Base-by-base conservation (phyloP, 2,329 filamentous ascomycete species). In the Alternaria longipes region DNA sequence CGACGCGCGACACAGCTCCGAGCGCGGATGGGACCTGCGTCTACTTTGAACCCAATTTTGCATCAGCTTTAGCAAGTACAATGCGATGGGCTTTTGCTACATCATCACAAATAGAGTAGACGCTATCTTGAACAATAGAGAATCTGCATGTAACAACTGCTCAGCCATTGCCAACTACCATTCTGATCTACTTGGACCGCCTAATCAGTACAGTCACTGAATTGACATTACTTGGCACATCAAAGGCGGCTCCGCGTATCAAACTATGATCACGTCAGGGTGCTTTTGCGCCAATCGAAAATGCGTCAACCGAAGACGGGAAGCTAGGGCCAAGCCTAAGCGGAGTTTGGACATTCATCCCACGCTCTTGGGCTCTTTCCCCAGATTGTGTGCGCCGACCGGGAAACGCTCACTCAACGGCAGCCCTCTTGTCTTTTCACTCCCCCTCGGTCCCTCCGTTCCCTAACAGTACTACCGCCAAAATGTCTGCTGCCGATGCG, bases 401-500 rank as follows among this genome's bases (percentile, higher is more conserved):
- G 62, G 58, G 55, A 52, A 58, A 58, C 57, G 62, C 51, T 62
- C 59, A 54, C 42, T 26, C 40, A 56, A 46, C 54, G 54, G 61
- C 68, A 63, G 63, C 54, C 61, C 59, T 62, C 60, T 59, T 54
- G 46, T 62, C 61, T 62, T 59, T 55, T 58, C 63, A 34, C 22
- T 50, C 45, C 56, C 46, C 44, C 51, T 59, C 56, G 44, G 57
- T 55, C 52, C 40, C 42, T 54, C 14, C 54, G 55, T 53, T 46
- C 30, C 61, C 58, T 59, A 45, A 51, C 45, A 54, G 56, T 50
- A 60, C 65, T 53, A 47, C 65, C 63, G 55, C 22, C 69, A 75
- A 63, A 20, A 84, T 84, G 83, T 78, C 83, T 63, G 72, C 80
- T 66, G 73, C 81, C 68, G 81, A 89, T 69, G 68, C 65, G 51